These are phyloP conservation scores for Pichia kudriavzevii DNA, from an alignment of 1,139 yeast genomes.

Conservation along the genomic window DNA sequence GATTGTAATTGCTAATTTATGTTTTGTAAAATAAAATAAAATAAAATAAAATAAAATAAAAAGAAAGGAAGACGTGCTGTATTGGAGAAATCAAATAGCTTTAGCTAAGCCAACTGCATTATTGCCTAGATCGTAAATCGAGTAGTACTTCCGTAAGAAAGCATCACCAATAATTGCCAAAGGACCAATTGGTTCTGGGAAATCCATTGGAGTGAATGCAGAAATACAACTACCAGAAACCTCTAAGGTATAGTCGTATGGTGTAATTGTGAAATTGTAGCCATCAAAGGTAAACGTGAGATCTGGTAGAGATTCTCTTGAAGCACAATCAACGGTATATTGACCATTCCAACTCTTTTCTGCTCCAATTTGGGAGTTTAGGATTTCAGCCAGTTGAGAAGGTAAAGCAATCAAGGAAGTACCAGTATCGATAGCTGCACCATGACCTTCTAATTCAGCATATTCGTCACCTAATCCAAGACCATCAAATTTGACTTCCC, in stretches of 20 bases:
- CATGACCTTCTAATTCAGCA: conserved; percentile 73
- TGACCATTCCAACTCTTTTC: conserved; percentile 96
- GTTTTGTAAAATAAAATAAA: not conserved
- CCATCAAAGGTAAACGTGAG: conserved; percentile 85
- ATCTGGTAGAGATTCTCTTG: conserved; percentile 79
- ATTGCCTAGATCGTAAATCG: conserved; percentile 82
- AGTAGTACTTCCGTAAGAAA: conserved; percentile 89
- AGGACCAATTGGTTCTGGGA: conserved; percentile 96
- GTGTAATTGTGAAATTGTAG: conserved; percentile 77
- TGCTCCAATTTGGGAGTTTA: conserved; percentile 94
- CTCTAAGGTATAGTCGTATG: conserved; percentile 89
- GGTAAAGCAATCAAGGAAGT: conserved; percentile 94
- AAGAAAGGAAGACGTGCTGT: not conserved
- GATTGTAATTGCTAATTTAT: not conserved
- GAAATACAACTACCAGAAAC: conserved; percentile 92
- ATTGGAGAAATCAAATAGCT: conserved; percentile 34
- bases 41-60: not conserved
- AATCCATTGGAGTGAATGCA: conserved; percentile 93
- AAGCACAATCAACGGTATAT: conserved; percentile 82
- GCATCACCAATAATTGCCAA: conserved; percentile 95
- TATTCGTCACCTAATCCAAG: conserved; percentile 85
- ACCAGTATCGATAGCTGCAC: conserved; percentile 98
- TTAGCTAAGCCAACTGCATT: conserved; percentile 90
- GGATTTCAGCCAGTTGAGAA: conserved; percentile 86
- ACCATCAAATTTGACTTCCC: conserved; percentile 95